Base-by-base conservation (phyloP, 208 protist species). In the Leishmania aethiopica region DNA sequence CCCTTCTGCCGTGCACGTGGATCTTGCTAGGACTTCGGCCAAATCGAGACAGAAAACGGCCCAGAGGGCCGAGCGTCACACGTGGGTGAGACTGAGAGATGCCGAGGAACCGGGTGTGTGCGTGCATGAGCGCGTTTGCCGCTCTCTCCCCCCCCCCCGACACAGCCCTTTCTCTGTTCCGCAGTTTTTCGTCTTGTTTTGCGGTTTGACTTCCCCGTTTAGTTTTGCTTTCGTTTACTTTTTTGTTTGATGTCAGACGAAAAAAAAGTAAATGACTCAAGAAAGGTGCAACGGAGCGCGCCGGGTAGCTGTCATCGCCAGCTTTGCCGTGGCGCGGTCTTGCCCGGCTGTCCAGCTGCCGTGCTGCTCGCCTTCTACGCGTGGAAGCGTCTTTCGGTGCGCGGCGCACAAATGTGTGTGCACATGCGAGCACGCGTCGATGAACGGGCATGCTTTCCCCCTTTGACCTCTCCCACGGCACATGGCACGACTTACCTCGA, bases 11-110 rank as follows among this genome's bases (percentile, higher is more conserved):
- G 0, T 37, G 71, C 13, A 7, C 47, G 71, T 75, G 47, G 5
- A 75, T 75, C 71, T 51, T 75, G 42, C 71, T 59, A 75, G 40
- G 71, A 42, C 71, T 37, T 15, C 22, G 25, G 13, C 11, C n/a
- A 40, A 40, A 72, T 72, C 67, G 40, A 72, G 49, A 75, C n/a
- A 59, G 70, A 74, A 53, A 57, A 32, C 2, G 7, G 40, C 10
- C 49, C 19, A 19, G 40, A 49, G 17, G 25, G 19, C 40, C 67
- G 40, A 49, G 67, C 42, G 67, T 5, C 40, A 42, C 4, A 47
- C 19, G 8, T 72, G 4, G 67, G 32, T 72, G 35, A 42, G 15
- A 37, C 66, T 70, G 66, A 70, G 66, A 32, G 37, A 8, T 70
- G 17, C 6, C 35, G 40, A 42, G 35, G 10, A 15, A 37, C 40